Evolutionary conservation across 345 rosid genomes (phyloP).

Genomic region (Sisymbrium altissimum): DNA sequence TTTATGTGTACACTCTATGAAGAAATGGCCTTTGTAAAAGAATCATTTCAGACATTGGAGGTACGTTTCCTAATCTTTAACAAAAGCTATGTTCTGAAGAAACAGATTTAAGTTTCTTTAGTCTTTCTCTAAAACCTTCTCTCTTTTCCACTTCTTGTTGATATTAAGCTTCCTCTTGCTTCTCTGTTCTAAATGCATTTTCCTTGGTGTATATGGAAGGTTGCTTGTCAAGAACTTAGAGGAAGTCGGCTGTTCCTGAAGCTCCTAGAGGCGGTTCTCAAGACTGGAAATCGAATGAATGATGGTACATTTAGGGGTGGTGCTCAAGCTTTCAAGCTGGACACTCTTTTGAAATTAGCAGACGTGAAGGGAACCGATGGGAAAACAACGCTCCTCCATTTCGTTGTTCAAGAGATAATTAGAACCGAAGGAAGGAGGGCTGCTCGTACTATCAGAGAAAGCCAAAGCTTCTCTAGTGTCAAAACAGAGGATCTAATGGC

Average conservation of each 20-base stretch:
- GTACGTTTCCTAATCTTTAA: slow-evolving; percentile 36
- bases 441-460: slow-evolving; percentile 66
- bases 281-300: slow-evolving; percentile 99
- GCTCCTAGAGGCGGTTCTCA: slow-evolving; percentile 97
- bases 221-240: slow-evolving; percentile 84
- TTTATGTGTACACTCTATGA: slow-evolving; percentile 87
- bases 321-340: slow-evolving; percentile 97
- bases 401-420: slow-evolving; percentile 90
- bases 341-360: slow-evolving; percentile 87
- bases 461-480: slow-evolving; percentile 60
- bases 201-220: slow-evolving; percentile 39
- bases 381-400: slow-evolving; percentile 94
- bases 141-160: neutral
- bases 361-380: slow-evolving; percentile 97
- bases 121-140: neutral
- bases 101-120: neutral
- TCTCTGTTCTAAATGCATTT: neutral
- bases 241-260: slow-evolving; percentile 86
- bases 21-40: slow-evolving; percentile 62
- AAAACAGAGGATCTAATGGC: slow-evolving; percentile 72
- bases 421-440: slow-evolving; percentile 92
- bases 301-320: slow-evolving; percentile 96
- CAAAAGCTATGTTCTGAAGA: slow-evolving; percentile 9
- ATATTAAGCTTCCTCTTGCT: slow-evolving; percentile 1
- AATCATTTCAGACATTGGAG: slow-evolving; percentile 78